Evolutionary conservation across 2,329 filamentous ascomycete species (phyloP), one percentile per base, ranked within the genome.

Genomic region (Botrytis porri): DNA sequence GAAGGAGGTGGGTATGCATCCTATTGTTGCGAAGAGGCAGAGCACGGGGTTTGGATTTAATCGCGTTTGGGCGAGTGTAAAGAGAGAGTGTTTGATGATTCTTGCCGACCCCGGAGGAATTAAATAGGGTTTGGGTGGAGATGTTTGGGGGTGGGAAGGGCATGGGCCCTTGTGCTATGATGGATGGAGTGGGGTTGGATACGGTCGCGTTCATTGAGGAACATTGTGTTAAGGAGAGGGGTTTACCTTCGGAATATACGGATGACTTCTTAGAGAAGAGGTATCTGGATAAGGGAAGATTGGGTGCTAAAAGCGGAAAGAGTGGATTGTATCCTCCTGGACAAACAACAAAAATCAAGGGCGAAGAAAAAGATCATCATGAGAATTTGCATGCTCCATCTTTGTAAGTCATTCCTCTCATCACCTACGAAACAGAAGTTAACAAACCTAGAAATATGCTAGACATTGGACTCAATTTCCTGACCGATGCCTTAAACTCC

Each of bases 51-150:
- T 83, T 73, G 81, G 83, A 9, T 82, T 82, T 70, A 84, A 83
- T 69, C 77, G 82, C n/a, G 81, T 84, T 61, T 84, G 83, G 83
- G 82, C 82, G 4, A 82, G 82, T 29, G 82, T 84, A 62, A 84
- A 84, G 74, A 78, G 82, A n/a, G 83, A 84, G 78, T 77, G 80
- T 8, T 79, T 84, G 14, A 75, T 80, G 22, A 75, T 80, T 5
- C 74, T 82, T 14, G 74, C 79, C 0, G 82, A 84, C 77, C 0
- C 82, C 82, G 0, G 73, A 80, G 22, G 82, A 83, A 65, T 80
- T 83, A 3, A 82, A 84, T 74, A 74, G 74, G 0, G 80, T 83
- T 10, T 83, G 81, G 77, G 81, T 81, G 60, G 77, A 80, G 37
- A 80, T 83, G 35, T 75, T 83, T 20, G 81, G 82, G 45, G 80